These are phyloP conservation scores for Populus alba DNA, from an alignment of 345 rosid genomes.

Conservation along the genomic window DNA sequence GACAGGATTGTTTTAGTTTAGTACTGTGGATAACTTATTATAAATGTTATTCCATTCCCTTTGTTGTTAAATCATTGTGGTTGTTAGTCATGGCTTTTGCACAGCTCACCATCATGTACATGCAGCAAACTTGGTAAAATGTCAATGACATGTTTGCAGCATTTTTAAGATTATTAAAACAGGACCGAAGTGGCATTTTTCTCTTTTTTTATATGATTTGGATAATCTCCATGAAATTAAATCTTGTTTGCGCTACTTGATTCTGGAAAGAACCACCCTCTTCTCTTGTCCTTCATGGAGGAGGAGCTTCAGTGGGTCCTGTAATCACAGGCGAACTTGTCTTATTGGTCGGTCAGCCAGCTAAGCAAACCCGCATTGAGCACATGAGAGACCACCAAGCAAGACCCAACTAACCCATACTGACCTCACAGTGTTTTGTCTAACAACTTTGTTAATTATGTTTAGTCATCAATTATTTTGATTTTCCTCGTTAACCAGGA, in stretches of 20 bases:
- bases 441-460: not conserved
- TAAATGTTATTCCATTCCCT: not conserved
- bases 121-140: not conserved
- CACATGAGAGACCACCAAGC: constrained; percentile 22
- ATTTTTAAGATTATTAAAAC: not conserved
- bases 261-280: too few relatives aligned
- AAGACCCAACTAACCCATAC: not conserved
- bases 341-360: constrained; percentile 26
- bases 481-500: not conserved
- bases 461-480: not conserved
- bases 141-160: not conserved
- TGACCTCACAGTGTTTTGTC: not conserved
- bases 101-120: not conserved
- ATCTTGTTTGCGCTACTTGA: not conserved
- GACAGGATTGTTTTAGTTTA: not conserved
- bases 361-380: constrained; percentile 2
- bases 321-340: not conserved
- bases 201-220: not conserved
- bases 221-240: not conserved
- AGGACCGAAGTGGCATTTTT: not conserved
- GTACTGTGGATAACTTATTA: too few relatives aligned
- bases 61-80: not conserved
- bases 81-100: not conserved
- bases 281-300: not conserved
- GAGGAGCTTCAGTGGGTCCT: not conserved